Conservation (phyloP, 768 basidiomycete genomes). For the Wakefieldia striispora region DNA sequence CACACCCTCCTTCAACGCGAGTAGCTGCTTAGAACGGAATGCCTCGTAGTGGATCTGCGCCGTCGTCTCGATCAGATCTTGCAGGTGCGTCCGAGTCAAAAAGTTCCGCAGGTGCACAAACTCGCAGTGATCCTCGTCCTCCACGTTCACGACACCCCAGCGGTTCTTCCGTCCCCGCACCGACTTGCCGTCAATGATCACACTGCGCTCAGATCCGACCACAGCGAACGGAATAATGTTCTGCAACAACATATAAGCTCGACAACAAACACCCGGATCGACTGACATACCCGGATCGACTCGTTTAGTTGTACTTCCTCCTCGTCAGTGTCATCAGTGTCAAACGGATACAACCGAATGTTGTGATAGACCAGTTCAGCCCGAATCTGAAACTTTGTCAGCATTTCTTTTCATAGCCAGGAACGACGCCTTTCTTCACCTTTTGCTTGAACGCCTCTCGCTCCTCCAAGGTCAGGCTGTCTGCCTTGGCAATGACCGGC, state of each 20-base stretch:
- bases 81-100: conserved; percentile 93
- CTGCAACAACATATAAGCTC: conserved; percentile 39
- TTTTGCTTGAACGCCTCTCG: conserved; percentile 90
- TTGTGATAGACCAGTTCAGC: conserved; percentile 89
- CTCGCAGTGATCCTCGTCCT: conserved; percentile 96
- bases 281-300: conserved; percentile 72
- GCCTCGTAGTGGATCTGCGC: conserved; percentile 99
- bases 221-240: conserved; percentile 95
- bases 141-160: conserved; percentile 98
- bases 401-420: background rate
- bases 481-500: conserved; percentile 98
- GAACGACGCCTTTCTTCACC: conserved; percentile 39
- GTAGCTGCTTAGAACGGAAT: conserved; percentile 96
- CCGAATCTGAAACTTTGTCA: conserved; percentile 64
- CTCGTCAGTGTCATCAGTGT: conserved; percentile 92
- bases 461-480: conserved; percentile 92
- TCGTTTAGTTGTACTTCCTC: conserved; percentile 92
- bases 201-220: conserved; percentile 94
- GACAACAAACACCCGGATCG: background rate
- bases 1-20: conserved; percentile 95
- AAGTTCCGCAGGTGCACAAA: conserved; percentile 98
- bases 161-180: conserved; percentile 96
- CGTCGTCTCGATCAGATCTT: conserved; percentile 98
- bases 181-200: conserved; percentile 93
- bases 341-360: conserved; percentile 95